These are phyloP conservation scores for Ceratocystis huliohia DNA, from an alignment of 2,329 filamentous ascomycete species.

Conservation along the genomic window DNA sequence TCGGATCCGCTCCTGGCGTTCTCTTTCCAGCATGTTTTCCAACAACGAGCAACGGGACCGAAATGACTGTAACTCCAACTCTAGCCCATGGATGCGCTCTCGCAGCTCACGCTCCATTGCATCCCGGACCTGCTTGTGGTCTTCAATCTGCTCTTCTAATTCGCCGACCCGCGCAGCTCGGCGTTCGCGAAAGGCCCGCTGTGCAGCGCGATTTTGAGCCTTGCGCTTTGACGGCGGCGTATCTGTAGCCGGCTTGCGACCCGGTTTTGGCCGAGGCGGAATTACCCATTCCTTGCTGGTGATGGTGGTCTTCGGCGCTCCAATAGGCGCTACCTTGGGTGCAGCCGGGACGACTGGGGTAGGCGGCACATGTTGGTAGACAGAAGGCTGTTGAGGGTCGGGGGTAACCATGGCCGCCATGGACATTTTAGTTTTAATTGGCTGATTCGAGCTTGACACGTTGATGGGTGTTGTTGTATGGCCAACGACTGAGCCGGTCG, in stretches of 20 bases:
- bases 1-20: slow-evolving; percentile 38
- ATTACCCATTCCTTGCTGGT: slow-evolving; percentile 80
- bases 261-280: slow-evolving; percentile 73
- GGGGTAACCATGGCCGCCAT: slow-evolving; percentile 38
- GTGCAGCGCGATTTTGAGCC: slow-evolving; percentile 84
- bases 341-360: slow-evolving; percentile 2
- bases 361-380: slow-evolving; percentile 13
- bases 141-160: slow-evolving; percentile 53
- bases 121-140: slow-evolving; percentile 44
- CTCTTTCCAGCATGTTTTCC: slow-evolving; percentile 50
- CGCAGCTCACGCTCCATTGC: slow-evolving; percentile 45
- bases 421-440: slow-evolving; percentile 29
- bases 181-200: slow-evolving; percentile 79
- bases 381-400: slow-evolving; percentile 24
- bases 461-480: slow-evolving; percentile 30
- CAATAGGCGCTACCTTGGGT: slow-evolving; percentile 23
- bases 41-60: slow-evolving; percentile 48
- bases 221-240: slow-evolving; percentile 88
- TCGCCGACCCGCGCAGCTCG: slow-evolving; percentile 74
- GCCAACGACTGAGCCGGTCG: slow-evolving; percentile 10
- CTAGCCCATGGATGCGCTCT: slow-evolving; percentile 46
- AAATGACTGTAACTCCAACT: slow-evolving; percentile 54
- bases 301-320: slow-evolving; percentile 43
- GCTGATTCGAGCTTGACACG: slow-evolving; percentile 19
- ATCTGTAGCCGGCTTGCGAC: slow-evolving; percentile 85